These are phyloP conservation scores for Avicennia marina DNA, from an alignment of 257 asterid genomes.

Conservation along the genomic window DNA sequence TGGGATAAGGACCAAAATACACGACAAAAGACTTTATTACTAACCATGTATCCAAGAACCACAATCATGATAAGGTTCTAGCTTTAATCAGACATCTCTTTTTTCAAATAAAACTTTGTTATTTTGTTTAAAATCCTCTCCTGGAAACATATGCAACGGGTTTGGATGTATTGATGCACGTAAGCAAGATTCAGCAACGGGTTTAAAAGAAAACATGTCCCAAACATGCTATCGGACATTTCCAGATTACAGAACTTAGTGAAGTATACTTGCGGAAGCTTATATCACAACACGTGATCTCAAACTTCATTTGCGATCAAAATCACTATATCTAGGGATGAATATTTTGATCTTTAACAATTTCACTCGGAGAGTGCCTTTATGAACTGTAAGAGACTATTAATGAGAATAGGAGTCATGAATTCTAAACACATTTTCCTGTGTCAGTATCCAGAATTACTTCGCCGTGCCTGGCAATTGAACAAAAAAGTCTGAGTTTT, in stretches of 20 bases:
- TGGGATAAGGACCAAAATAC: background rate
- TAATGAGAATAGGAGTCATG: background rate
- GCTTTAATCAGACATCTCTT: background rate
- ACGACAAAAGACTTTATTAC: background rate
- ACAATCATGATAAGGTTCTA: background rate
- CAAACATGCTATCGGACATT: too few relatives aligned
- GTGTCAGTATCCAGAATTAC: background rate
- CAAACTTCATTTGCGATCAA: background rate
- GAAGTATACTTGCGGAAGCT: too few relatives aligned
- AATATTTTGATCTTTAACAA: background rate
- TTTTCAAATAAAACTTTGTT: background rate
- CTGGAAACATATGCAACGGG: background rate
- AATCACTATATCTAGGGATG: background rate
- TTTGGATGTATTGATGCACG: background rate
- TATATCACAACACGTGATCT: too few relatives aligned
- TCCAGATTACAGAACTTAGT: too few relatives aligned
- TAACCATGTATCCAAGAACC: too few relatives aligned
- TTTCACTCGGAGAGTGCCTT: background rate
- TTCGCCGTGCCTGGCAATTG: background rate
- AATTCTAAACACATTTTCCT: background rate
- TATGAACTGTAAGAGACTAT: background rate
- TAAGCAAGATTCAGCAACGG: background rate
- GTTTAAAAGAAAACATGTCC: background rate
- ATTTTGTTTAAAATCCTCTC: background rate
- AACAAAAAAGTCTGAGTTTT: background rate